Base-by-base conservation (phyloP, 805 yeast species). In the Wickerhamiella hasegawae region DNA sequence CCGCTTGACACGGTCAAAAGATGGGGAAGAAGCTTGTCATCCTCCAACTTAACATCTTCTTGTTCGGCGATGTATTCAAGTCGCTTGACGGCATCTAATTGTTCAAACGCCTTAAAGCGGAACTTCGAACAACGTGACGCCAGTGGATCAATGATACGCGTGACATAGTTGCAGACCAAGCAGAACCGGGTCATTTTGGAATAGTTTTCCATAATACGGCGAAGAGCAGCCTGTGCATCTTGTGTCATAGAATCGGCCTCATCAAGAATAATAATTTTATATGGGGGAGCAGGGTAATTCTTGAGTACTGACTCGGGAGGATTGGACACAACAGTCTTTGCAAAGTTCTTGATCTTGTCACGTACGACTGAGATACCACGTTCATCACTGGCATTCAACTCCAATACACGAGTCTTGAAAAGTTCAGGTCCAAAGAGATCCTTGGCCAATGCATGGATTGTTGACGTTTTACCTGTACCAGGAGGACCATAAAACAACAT, bases 351-450 rank as follows among this genome's bases (percentile, higher is more conserved):
- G 62, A 90, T 84, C 58, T 84, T 95, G 49, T 90, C 90, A 44
- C 99, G 70, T n/a, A 90, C 97, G 31, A 90, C 96, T 47, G 83
- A 94, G 45, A 90, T 90, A 45, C 98, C 98, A 59, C 98, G 71
- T 55, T 90, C 98, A 56, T 90, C 98, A 3, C 92, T 77, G 3
- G 98, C 98, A 58, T 90, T 90, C 55, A 90, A 66, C 53, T 90
- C 98, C 37, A 90, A 60, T 1, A 90, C 96, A 85, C 85, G 84
- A 51, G 83, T 80, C 47, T 68, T 71, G 53, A 80, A 81, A 41
- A 69, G 65, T 43, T 73, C 70, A 57, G 97, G 96, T 2, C 98
- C 99, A 52, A 78, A 85, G 6, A 85, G 70, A 49, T 84, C 94
- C 38, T 72, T 65, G 1, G 96, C 94, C 39, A 85, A 58, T 1